Percentiles rank a stretch among this genome's conserved stretches.
phyloP scores from a whole-genome alignment of 2,329 filamentous ascomycete genomes.

The Rosellinia necatrix region DNA sequence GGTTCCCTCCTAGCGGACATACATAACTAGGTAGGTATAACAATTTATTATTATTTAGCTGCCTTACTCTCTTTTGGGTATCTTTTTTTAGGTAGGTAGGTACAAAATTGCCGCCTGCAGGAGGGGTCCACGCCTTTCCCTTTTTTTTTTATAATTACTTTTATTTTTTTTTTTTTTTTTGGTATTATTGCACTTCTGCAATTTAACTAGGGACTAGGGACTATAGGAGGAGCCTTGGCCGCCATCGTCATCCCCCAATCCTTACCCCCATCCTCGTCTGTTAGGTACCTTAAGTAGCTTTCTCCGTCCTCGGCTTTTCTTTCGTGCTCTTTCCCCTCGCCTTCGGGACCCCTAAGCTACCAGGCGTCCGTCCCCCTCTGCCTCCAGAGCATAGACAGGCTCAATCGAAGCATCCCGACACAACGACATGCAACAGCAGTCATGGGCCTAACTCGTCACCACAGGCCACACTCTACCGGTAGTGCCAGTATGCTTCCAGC shows the following conservation, averaged over 20 bases:
- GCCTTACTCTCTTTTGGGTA: not conserved
- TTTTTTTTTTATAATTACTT: too few relatives aligned
- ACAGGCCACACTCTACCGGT: conserved; percentile 36
- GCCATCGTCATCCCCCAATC: not conserved
- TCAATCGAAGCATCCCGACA: too few relatives aligned
- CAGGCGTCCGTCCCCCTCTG: not conserved
- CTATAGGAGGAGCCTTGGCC: not conserved
- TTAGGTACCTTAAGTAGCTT: too few relatives aligned
- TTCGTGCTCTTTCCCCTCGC: not conserved
- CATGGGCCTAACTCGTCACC: conserved; percentile 35
- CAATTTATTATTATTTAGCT: not conserved
- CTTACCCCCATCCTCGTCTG: too few relatives aligned
- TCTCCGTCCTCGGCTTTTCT: not conserved
- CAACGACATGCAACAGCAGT: too few relatives aligned
- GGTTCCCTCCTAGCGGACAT: not conserved
- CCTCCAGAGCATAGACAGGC: not conserved
- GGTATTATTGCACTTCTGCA: not conserved
- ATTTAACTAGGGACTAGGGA: not conserved
- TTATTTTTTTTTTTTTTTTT: too few relatives aligned
- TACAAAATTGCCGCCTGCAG: too few relatives aligned
- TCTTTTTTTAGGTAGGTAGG: conserved; percentile 5
- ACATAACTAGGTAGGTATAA: not conserved
- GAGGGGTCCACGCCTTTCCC: too few relatives aligned
- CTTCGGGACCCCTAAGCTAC: not conserved
- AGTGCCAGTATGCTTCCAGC: conserved; percentile 36